Percentiles rank a stretch among this genome's conserved stretches.
phyloP scores from a whole-genome alignment of 1,284 basidiomycete genomes.

The Malassezia yamatoensis region DNA sequence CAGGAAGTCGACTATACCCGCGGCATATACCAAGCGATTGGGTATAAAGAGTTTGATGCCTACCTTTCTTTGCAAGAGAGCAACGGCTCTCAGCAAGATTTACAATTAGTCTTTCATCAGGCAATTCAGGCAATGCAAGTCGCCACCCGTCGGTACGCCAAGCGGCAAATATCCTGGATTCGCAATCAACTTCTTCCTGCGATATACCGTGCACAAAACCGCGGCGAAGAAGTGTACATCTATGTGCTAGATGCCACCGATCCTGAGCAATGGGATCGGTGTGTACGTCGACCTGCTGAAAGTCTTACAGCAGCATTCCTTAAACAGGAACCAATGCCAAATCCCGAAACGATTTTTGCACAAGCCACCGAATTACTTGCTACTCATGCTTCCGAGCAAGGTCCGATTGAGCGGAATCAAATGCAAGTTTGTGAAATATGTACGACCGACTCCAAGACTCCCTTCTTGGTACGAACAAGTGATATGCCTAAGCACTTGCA shows the following conservation, averaged over 20 bases:
- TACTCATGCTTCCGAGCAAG: conserved; percentile 13
- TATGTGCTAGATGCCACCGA: conserved; percentile 63
- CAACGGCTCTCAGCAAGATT: conserved; percentile 1
- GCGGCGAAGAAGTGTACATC: conserved; percentile 44
- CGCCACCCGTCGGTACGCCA: conserved; percentile 82
- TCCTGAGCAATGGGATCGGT: conserved; percentile 54
- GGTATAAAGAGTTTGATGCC: conserved; percentile 75
- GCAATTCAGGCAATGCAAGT: conserved; percentile 73
- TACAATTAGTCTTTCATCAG: conserved; percentile 50
- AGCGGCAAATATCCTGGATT: conserved; percentile 84
- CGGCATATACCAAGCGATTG: conserved; percentile 91
- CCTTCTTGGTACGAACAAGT: conserved; percentile 65
- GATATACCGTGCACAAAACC: conserved; percentile 44
- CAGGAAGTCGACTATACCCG: conserved; percentile 53
- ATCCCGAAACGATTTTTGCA: conserved; percentile 57
- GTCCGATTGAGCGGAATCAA: conserved; percentile 21
- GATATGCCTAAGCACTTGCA: conserved; percentile 55
- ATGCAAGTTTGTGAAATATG: conserved; percentile 58
- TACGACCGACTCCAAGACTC: conserved; percentile 57
- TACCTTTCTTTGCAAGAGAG: conserved; percentile 53
- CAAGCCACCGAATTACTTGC: conserved; percentile 52
- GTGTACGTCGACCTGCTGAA: conserved; percentile 35
- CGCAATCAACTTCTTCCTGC: conserved; percentile 77
- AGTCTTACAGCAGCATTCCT: conserved; percentile 57
- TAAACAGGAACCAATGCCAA: conserved; percentile 52